Evolutionary conservation across 106 monocot species (phyloP).

Genomic region (Dendrobium catenatum): DNA sequence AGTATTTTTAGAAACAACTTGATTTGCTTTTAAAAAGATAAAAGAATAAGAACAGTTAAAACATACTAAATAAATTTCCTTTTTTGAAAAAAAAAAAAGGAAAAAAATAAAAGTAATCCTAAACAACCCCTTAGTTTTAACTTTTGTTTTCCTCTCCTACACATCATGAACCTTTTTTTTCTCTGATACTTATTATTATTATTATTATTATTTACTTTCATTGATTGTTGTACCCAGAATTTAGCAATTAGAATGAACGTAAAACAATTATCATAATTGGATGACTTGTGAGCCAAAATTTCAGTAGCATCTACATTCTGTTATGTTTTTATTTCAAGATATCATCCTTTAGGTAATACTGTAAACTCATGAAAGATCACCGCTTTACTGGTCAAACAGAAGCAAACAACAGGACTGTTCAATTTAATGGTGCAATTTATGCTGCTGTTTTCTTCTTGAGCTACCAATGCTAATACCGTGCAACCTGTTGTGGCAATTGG

Average conservation of each 20-base stretch:
- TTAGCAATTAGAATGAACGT: background rate
- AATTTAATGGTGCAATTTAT: conserved; percentile 68
- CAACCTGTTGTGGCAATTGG: conserved; percentile 69
- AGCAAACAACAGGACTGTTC: conserved; percentile 57
- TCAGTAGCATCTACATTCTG: background rate
- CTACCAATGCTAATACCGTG: conserved; percentile 42
- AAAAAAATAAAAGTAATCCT: too few relatives aligned
- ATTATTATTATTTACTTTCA: too few relatives aligned
- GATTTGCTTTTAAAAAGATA: too few relatives aligned
- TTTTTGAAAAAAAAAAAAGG: too few relatives aligned
- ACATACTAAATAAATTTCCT: too few relatives aligned
- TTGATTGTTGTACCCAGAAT: background rate
- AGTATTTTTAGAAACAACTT: too few relatives aligned
- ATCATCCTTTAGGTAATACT: background rate
- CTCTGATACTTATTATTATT: too few relatives aligned
- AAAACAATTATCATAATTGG: background rate
- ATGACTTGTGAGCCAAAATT: background rate
- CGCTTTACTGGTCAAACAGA: conserved; percentile 30
- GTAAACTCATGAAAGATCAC: background rate
- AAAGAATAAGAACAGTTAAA: too few relatives aligned
- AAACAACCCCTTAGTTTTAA: too few relatives aligned
- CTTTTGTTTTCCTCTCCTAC: too few relatives aligned
- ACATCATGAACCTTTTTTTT: too few relatives aligned
- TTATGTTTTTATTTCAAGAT: background rate
- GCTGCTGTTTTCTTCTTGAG: conserved; percentile 64